A percentile compares a stretch with the other conserved stretches of the same genome.
Evolutionary conservation across 2,329 filamentous ascomycete genomes (phyloP).

Genomic region (Phoma sp.): DNA sequence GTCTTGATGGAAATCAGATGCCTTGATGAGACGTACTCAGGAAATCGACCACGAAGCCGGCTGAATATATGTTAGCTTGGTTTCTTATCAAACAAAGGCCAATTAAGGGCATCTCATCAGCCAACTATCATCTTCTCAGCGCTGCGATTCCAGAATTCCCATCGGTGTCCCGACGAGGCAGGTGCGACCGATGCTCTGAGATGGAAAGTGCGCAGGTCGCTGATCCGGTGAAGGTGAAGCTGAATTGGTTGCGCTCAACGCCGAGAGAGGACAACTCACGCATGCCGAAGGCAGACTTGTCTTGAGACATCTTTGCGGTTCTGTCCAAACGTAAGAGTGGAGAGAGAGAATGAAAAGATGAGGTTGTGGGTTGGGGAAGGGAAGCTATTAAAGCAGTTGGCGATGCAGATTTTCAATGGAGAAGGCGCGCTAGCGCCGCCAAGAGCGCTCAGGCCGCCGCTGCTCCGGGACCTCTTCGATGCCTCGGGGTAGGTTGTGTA

Average conservation of each 20-base stretch:
- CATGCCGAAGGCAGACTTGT: constrained; percentile 47
- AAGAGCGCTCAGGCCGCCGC: constrained; percentile 31
- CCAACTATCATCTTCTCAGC: constrained; percentile 25
- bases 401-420: constrained; percentile 22
- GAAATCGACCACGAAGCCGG: constrained; percentile 96
- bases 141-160: constrained; percentile 27
- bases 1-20: constrained; percentile 22
- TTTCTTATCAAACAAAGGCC: not conserved
- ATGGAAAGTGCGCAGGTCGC: constrained; percentile 26
- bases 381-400: constrained; percentile 34
- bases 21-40: constrained; percentile 75
- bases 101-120: constrained; percentile 20
- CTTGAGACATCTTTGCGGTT: constrained; percentile 20
- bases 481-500: constrained; percentile 27
- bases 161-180: constrained; percentile 23
- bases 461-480: constrained; percentile 30
- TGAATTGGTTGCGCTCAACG: constrained; percentile 24
- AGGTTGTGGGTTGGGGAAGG: constrained; percentile 24
- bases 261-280: constrained; percentile 36
- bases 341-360: constrained; percentile 29
- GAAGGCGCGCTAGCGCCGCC: constrained; percentile 18
- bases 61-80: constrained; percentile 51
- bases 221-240: constrained; percentile 23
- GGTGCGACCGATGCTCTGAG: constrained; percentile 36
- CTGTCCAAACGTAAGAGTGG: constrained; percentile 20